phyloP scores from a whole-genome alignment of 768 basidiomycete genomes.

The Pisolithus microcarpus region DNA sequence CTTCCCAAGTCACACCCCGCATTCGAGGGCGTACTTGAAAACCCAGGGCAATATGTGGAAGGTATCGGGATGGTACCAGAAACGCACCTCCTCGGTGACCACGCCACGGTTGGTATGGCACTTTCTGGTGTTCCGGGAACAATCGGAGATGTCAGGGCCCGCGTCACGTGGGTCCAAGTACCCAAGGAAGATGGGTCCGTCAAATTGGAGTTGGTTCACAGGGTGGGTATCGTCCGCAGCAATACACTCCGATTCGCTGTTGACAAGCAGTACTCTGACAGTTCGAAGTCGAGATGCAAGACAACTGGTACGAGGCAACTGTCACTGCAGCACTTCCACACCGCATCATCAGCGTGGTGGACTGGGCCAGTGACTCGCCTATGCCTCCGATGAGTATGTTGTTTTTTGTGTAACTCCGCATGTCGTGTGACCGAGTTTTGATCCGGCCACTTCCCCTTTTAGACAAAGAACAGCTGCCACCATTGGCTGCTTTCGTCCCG shows the following conservation, averaged over 20 bases:
- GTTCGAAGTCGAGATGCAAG: conserved; percentile 89
- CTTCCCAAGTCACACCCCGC: conserved; percentile 40
- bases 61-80: conserved; percentile 40
- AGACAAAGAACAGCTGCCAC: conserved; percentile 15
- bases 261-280: conserved; percentile 15
- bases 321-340: conserved; percentile 71
- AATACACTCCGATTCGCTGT: neutral
- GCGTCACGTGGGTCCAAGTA: conserved; percentile 75
- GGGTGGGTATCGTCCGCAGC: conserved; percentile 10
- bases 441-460: conserved; percentile 26
- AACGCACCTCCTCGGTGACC: conserved; percentile 40
- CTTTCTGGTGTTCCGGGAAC: conserved; percentile 56
- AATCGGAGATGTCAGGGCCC: conserved; percentile 73
- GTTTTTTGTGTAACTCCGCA: neutral
- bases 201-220: conserved; percentile 63
- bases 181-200: conserved; percentile 54
- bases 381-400: conserved; percentile 17
- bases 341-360: conserved; percentile 80
- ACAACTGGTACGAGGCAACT: conserved; percentile 94
- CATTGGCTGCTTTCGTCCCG: conserved; percentile 20
- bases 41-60: conserved; percentile 44
- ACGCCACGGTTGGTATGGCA: conserved; percentile 30
- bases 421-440: neutral
- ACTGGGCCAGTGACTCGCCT: conserved; percentile 85
- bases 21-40: conserved; percentile 39